Percentiles rank a stretch among this genome's conserved stretches.
Conservation (phyloP, 2,329 filamentous ascomycete species). For the Fonsecaea monophora region DNA sequence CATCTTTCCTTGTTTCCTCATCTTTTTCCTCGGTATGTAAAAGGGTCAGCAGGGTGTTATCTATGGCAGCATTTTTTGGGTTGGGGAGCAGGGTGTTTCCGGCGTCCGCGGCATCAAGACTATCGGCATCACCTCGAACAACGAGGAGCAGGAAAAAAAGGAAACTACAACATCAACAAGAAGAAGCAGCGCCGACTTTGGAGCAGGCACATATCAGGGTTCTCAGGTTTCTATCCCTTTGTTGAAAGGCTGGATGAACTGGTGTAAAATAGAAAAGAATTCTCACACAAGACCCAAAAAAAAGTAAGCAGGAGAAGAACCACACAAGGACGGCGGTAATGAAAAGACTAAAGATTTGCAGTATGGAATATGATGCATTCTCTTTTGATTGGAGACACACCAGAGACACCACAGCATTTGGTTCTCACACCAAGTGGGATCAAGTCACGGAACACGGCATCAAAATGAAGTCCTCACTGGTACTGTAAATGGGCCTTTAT, state of each 20-base stretch:
- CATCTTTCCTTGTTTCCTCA: conserved; percentile 21
- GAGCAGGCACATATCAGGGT: neutral
- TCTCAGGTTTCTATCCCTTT: conserved; percentile 1
- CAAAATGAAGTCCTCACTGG: neutral
- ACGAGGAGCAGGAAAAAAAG: conserved; percentile 14
- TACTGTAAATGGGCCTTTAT: neutral
- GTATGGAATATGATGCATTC: neutral
- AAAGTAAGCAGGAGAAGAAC: conserved; percentile 11
- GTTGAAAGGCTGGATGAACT: conserved; percentile 6
- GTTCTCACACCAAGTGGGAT: neutral
- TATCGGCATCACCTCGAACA: conserved; percentile 12
- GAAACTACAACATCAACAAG: conserved; percentile 3
- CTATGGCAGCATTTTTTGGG: conserved; percentile 28
- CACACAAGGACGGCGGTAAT: conserved; percentile 22
- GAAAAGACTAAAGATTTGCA: conserved; percentile 13
- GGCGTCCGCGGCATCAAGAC: conserved; percentile 19
- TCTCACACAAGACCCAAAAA: conserved; percentile 12
- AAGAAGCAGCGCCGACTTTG: conserved; percentile 5
- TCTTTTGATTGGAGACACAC: neutral
- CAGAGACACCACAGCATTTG: too few relatives aligned
- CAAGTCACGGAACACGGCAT: neutral
- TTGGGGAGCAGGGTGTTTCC: conserved; percentile 31
- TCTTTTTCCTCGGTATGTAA: conserved; percentile 28
- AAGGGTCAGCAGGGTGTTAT: conserved; percentile 33
- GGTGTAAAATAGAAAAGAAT: conserved; percentile 29